phyloP scores from a whole-genome alignment of 2,329 filamentous ascomycete species.

The Fulvia fulva region DNA sequence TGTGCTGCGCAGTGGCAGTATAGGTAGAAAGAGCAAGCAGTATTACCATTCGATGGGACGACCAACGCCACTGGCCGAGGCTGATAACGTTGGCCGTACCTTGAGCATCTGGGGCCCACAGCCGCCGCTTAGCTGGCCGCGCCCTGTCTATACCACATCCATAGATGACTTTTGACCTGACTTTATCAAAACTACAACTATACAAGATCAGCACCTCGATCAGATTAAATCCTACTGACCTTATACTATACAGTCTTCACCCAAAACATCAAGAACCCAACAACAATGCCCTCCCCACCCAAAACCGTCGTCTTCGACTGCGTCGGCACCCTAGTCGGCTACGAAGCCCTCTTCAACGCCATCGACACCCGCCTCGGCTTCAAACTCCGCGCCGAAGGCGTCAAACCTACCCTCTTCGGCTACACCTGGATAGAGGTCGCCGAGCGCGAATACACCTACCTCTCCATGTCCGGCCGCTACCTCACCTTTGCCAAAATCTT shows the following conservation, averaged over 20 bases:
- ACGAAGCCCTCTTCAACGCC: constrained; percentile 41
- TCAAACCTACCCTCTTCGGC: constrained; percentile 44
- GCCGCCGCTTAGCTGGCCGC: background rate
- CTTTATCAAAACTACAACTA: background rate
- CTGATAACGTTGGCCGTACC: background rate
- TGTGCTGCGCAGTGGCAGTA: background rate
- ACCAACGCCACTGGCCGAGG: background rate
- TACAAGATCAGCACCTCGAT: background rate
- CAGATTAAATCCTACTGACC: background rate
- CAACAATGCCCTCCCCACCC: constrained; percentile 6
- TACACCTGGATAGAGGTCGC: constrained; percentile 47
- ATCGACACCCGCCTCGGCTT: constrained; percentile 42
- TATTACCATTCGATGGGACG: background rate
- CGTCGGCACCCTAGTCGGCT: constrained; percentile 49
- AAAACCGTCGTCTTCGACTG: constrained; percentile 38
- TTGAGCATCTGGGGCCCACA: background rate
- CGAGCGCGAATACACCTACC: constrained; percentile 49
- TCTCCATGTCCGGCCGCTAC: constrained; percentile 44
- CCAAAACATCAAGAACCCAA: background rate
- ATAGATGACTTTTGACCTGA: too few relatives aligned
- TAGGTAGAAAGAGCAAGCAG: background rate
- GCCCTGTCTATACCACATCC: background rate
- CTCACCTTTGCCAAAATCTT: constrained; percentile 42
- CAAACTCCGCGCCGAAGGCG: constrained; percentile 36
- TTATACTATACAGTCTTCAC: background rate